Base-by-base conservation (phyloP, 164 flowering plant species). In the Malania oleifera region DNA sequence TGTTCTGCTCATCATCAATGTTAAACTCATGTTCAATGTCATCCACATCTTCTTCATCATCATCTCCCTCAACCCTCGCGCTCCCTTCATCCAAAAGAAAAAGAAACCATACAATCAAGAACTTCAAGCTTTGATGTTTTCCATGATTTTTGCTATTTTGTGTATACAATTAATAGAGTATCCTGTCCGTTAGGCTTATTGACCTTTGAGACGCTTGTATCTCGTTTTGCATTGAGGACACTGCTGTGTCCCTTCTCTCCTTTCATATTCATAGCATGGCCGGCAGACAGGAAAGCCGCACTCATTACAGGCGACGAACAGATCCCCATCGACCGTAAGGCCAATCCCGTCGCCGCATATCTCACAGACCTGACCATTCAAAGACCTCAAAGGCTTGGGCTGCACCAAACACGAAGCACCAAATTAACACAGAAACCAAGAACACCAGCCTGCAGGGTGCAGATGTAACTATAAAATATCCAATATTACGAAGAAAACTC, bases 151-250 rank as follows among this genome's bases (percentile, higher is more conserved):
- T n/a, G n/a, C n/a, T 34, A 34, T 7, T 34, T 34, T 34, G 10
- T 7, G 11, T 0, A 34, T 0, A 34, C 11, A 12, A 12, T 7
- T 34, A 34, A 34, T 0, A 34, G 11, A 34, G 10, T 5, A 34
- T 5, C 10, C 10, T 34, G 7, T 34, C 10, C 11, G 38, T 34
- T 7, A 34, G 11, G 38, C 11, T 34, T 1, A 20, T n/a, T 61
- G 3, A 86, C 98, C 98, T 87, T 84, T 93, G 72, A 93, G 96
- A 54, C 96, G 86, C 76, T 87, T 93, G 89, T 86, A 93, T 45
- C 96, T 75, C 57, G 98, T 93, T 61, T 81, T 93, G 87, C 98
- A 93, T 72, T 93, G 97, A 1, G 98, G 98, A 52, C 98, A 93
- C 12, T 62, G 59, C 57, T 93, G 99, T 61, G 63, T 80, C 2